Evolutionary conservation across 495 filamentous ascomycete genomes (phyloP), one percentile per base, ranked within the genome.

Genomic region (Hypoxylon crocopeplum): DNA sequence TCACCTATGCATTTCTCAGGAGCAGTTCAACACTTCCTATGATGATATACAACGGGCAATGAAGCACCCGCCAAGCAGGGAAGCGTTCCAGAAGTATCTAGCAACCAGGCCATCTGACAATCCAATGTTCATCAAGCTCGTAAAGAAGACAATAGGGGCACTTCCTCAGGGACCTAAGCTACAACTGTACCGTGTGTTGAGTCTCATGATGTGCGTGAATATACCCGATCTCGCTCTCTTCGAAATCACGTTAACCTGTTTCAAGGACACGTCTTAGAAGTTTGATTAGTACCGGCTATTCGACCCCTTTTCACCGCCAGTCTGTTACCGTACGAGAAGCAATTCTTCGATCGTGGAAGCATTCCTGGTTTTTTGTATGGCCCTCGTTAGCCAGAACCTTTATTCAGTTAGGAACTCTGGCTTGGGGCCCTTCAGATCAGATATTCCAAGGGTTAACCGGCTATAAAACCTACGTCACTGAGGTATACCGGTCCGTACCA

Each of bases 381-480:
- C 81, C 84, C 11, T 58, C 62, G 2, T 66, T 84, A 11, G 77
- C 79, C 46, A 81, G 80, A 42, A 74, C 70, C 17, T 68, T 92
- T 39, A 73, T 79, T 4, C 62, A 64, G 0, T 67, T 90, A 6
- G 77, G 77, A 34, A 84, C 82, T 57, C 71, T 76, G 13, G 72
- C 77, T 13, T 93, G 87, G 87, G 67, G 82, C 1, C 77, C 77
- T 11, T 79, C 79, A 2, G 85, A 80, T 41, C 79, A 86, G 1
- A 81, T 78, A 0, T 70, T 86, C 10, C 72, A 75, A 8, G 71
- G 72, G 1, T 63, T 88, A 1, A 73, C 88, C 7, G 86, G 86
- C 2, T 88, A 86, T 16, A 27, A 27, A 27, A 3, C 24, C 22
- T 22, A 62, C 86, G 30, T 70, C 71, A 0, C 53, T 57, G 52